A percentile compares a stretch with the other conserved stretches of the same genome.
These are phyloP conservation scores for Aureococcus anophagefferens DNA, from an alignment of 108 stramenopile genomes.

Conservation along the genomic window DNA sequence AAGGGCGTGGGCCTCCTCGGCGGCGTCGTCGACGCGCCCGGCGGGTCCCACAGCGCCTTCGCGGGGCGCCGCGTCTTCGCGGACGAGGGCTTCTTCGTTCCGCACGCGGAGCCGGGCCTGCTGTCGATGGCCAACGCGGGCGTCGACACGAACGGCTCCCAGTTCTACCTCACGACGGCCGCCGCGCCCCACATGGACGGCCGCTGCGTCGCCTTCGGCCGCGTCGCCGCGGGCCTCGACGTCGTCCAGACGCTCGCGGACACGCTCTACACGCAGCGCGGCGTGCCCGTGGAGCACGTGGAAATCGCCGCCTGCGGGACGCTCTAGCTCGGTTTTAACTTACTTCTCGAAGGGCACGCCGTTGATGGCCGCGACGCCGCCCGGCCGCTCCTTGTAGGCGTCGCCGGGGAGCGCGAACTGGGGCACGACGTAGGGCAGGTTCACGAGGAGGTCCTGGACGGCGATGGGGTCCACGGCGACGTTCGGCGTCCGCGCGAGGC, in stretches of 20 bases:
- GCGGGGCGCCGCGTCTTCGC: slow-evolving; percentile 4
- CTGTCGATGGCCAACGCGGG: slow-evolving; percentile 14
- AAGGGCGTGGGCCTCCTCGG: slow-evolving; percentile 6
- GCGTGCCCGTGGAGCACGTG: slow-evolving; percentile 29
- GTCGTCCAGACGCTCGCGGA: slow-evolving; percentile 48
- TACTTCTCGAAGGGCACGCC: too few species aligned
- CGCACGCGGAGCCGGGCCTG: slow-evolving; percentile 18
- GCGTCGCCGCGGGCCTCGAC: slow-evolving; percentile 56
- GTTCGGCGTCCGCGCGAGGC: too few species aligned
- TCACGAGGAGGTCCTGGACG: too few species aligned
- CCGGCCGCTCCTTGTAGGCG: too few species aligned
- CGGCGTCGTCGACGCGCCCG: slow-evolving; percentile 6
- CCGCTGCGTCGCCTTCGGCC: slow-evolving; percentile 66
- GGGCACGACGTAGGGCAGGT: too few species aligned
- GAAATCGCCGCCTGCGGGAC: neutral
- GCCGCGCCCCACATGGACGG: slow-evolving; percentile 70
- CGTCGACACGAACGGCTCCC: slow-evolving; percentile 54
- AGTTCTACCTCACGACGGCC: slow-evolving; percentile 58
- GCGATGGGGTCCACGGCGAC: too few species aligned
- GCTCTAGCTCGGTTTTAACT: neutral
- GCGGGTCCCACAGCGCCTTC: slow-evolving; percentile 12
- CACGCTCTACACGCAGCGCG: slow-evolving; percentile 56
- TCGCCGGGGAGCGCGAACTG: too few species aligned
- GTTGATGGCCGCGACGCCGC: too few species aligned
- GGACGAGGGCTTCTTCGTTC: slow-evolving; percentile 19